Percentiles rank a stretch among this genome's conserved stretches.
Evolutionary conservation across 2,329 filamentous ascomycete species (phyloP).

Genomic region (Aureobasidium lini): DNA sequence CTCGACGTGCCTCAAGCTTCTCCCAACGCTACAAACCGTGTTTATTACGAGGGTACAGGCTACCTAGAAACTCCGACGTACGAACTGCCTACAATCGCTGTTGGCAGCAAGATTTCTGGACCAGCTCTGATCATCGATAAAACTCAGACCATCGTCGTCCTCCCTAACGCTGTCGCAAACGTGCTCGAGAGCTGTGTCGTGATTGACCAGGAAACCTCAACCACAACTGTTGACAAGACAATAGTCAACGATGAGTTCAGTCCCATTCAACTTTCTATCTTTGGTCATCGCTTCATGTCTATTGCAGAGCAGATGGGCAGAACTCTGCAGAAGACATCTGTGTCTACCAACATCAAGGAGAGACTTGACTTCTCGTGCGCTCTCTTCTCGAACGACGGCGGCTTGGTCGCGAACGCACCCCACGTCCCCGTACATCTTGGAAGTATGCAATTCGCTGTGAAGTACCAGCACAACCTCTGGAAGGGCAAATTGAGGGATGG

Average conservation of each 20-base stretch:
- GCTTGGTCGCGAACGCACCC: slow-evolving; percentile 36
- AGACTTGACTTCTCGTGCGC: slow-evolving; percentile 39
- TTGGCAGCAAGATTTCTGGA: slow-evolving; percentile 21
- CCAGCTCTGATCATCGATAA: slow-evolving; percentile 32
- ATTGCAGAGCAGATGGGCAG: slow-evolving; percentile 54
- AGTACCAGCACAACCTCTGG: slow-evolving; percentile 22
- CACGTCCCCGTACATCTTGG: slow-evolving; percentile 38
- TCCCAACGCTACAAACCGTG: slow-evolving; percentile 3
- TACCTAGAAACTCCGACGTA: slow-evolving; percentile 21
- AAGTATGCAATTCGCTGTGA: slow-evolving; percentile 22
- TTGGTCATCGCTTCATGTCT: slow-evolving; percentile 51
- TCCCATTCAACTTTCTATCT: slow-evolving; percentile 48
- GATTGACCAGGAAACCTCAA: slow-evolving; percentile 25
- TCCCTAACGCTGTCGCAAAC: slow-evolving; percentile 30
- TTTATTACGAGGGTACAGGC: slow-evolving; percentile 23
- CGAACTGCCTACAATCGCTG: slow-evolving; percentile 19
- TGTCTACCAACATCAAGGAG: slow-evolving; percentile 44
- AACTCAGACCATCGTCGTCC: slow-evolving; percentile 41
- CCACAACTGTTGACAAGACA: slow-evolving; percentile 12
- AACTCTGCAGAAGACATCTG: slow-evolving; percentile 48
- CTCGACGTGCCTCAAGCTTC: not conserved
- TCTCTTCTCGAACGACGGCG: slow-evolving; percentile 35
- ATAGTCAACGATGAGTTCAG: slow-evolving; percentile 31
- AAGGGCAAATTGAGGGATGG: slow-evolving; percentile 20
- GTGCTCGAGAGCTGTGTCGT: slow-evolving; percentile 33